A percentile compares a stretch with the other conserved stretches of the same genome.
These are phyloP conservation scores for Aspergillus fijiensis DNA, from an alignment of 2,329 filamentous ascomycete genomes.

Conservation along the genomic window DNA sequence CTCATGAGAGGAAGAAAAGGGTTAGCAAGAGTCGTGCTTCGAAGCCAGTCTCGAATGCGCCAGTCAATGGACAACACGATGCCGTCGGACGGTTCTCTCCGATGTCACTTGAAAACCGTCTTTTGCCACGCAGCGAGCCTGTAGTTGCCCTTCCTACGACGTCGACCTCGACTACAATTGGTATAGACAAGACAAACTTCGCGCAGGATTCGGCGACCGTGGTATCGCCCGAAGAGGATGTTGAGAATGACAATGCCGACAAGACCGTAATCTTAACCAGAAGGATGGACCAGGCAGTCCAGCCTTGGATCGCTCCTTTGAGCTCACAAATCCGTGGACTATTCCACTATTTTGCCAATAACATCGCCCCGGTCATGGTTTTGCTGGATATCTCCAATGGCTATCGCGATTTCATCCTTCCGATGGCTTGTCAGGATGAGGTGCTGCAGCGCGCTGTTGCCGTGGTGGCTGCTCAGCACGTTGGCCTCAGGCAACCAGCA, in stretches of 20 bases:
- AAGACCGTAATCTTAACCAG: neutral
- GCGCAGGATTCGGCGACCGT: neutral
- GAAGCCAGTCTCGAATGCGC: neutral
- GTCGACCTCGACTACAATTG: neutral
- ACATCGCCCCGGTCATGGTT: constrained; percentile 32
- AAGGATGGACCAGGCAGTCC: neutral
- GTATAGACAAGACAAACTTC: neutral
- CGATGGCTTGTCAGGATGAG: constrained; percentile 25
- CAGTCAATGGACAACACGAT: neutral
- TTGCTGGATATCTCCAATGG: constrained; percentile 31
- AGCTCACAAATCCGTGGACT: constrained; percentile 13
- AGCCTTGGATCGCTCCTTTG: constrained; percentile 17
- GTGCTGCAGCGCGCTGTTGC: constrained; percentile 25
- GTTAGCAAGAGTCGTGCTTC: neutral
- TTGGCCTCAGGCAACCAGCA: constrained; percentile 13
- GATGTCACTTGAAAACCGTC: neutral
- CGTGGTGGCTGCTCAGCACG: constrained; percentile 25
- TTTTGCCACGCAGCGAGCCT: neutral
- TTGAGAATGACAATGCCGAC: neutral
- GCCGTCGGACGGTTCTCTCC: neutral
- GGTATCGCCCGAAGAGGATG: neutral
- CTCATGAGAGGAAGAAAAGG: neutral
- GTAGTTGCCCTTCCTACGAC: neutral
- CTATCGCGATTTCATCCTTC: constrained; percentile 30
- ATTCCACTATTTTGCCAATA: constrained; percentile 23